Percentiles rank a stretch among this genome's conserved stretches.
phyloP scores from a whole-genome alignment of 768 basidiomycete genomes.

The Podaxis carcinomalis region DNA sequence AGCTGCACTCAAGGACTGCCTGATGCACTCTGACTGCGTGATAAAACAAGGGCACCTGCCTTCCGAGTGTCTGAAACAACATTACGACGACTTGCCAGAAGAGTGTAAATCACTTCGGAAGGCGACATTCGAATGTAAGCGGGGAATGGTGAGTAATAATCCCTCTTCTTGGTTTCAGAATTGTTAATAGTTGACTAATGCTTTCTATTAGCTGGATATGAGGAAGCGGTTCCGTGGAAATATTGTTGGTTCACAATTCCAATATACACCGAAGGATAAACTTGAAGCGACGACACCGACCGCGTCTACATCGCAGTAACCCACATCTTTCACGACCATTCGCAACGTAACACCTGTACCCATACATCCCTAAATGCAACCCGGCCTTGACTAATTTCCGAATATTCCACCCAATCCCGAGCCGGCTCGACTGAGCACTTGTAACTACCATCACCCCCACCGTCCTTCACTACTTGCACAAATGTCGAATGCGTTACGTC shows the following conservation, averaged over 20 bases:
- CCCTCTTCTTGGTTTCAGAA: neutral
- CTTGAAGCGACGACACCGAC: conserved; percentile 5
- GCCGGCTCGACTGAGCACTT: neutral
- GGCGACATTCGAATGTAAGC: conserved; percentile 88
- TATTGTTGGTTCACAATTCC: conserved; percentile 49
- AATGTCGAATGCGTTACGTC: neutral
- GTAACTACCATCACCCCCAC: neutral
- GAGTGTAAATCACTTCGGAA: conserved; percentile 75
- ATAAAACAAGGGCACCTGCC: conserved; percentile 73
- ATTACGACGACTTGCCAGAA: conserved; percentile 73
- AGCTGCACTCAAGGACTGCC: conserved; percentile 75
- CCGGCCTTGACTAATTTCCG: neutral
- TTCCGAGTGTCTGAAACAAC: conserved; percentile 78
- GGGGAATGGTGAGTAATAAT: conserved; percentile 66
- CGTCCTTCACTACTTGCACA: neutral
- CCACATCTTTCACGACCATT: neutral
- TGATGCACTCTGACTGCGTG: conserved; percentile 86
- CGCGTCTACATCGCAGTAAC: conserved; percentile 2
- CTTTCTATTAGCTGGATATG: conserved; percentile 65
- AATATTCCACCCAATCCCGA: neutral
- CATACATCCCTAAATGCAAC: neutral
- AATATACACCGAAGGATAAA: conserved; percentile 31
- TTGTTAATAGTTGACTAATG: neutral
- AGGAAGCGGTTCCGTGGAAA: conserved; percentile 80
- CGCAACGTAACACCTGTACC: neutral